phyloP scores from a whole-genome alignment of 2,329 filamentous ascomycete species.

The Cladophialophora carrionii region DNA sequence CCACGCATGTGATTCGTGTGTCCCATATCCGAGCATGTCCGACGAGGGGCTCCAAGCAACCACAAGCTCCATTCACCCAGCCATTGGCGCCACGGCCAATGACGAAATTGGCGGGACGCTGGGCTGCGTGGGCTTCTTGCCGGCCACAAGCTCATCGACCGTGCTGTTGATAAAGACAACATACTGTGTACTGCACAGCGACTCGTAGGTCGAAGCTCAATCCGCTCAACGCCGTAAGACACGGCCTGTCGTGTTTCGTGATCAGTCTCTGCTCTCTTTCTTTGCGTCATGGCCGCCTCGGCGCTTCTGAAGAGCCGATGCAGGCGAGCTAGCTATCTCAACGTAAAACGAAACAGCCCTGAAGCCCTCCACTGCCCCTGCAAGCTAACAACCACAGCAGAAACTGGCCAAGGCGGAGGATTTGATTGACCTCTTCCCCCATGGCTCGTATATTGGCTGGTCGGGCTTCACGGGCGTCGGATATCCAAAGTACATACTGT shows the following conservation, averaged over 20 bases:
- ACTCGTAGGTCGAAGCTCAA: background rate
- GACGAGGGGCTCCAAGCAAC: conserved; percentile 4
- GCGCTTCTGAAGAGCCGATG: conserved; percentile 76
- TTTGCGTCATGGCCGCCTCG: conserved; percentile 60
- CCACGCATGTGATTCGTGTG: conserved; percentile 1
- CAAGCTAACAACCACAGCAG: conserved; percentile 17
- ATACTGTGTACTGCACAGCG: background rate
- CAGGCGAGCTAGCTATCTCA: conserved; percentile 73
- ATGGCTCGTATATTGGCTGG: conserved; percentile 87
- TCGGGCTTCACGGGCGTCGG: conserved; percentile 88
- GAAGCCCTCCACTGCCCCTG: background rate
- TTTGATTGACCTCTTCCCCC: conserved; percentile 76
- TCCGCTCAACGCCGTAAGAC: background rate
- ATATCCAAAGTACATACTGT: conserved; percentile 72
- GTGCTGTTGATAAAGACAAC: conserved; percentile 1
- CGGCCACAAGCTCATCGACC: background rate
- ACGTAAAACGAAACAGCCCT: conserved; percentile 38
- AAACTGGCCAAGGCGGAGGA: conserved; percentile 81
- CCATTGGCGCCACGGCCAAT: background rate
- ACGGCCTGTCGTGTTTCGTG: background rate
- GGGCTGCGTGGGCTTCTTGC: background rate
- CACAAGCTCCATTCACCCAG: background rate
- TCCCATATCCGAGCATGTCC: conserved; percentile 8
- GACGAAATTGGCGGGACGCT: background rate
- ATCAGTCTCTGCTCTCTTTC: background rate